Evolutionary conservation across 148 eudicot species (phyloP).

Genomic region (Arbutus unedo): DNA sequence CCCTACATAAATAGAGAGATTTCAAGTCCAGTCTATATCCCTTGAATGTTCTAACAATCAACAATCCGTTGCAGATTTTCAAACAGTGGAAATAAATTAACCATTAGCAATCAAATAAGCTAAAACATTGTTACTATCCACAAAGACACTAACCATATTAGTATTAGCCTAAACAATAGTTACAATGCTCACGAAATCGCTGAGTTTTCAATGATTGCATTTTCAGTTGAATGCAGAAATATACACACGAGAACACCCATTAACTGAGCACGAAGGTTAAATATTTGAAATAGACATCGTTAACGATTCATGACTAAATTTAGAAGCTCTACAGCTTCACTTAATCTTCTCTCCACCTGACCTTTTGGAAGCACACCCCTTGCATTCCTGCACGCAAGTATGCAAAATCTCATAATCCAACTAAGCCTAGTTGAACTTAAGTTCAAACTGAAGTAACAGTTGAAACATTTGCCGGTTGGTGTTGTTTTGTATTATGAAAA

Average conservation of each 20-base stretch:
- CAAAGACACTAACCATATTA: neutral
- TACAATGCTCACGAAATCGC: neutral
- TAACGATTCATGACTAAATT: conserved; percentile 31
- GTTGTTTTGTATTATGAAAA: neutral
- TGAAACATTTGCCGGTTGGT: neutral
- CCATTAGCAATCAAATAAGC: no score
- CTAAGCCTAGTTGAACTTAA: no score
- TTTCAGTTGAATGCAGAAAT: neutral
- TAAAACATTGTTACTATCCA: neutral
- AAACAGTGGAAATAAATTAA: neutral
- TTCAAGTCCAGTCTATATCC: no score
- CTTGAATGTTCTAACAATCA: neutral
- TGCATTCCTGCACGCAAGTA: conserved; percentile 33
- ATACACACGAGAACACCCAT: neutral
- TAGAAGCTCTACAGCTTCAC: conserved; percentile 58
- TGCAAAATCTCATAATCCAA: neutral
- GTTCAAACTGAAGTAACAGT: neutral
- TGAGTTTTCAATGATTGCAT: neutral
- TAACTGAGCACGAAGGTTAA: neutral
- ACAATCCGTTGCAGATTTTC: neutral
- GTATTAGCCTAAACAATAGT: neutral
- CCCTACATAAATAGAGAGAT: no score
- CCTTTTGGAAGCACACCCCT: conserved; percentile 41
- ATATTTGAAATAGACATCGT: neutral
- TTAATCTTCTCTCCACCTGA: conserved; percentile 53